Evolutionary conservation across 768 basidiomycete genomes (phyloP), one percentile per base, ranked within the genome.

Genomic region (Tephrocybe sp.): DNA sequence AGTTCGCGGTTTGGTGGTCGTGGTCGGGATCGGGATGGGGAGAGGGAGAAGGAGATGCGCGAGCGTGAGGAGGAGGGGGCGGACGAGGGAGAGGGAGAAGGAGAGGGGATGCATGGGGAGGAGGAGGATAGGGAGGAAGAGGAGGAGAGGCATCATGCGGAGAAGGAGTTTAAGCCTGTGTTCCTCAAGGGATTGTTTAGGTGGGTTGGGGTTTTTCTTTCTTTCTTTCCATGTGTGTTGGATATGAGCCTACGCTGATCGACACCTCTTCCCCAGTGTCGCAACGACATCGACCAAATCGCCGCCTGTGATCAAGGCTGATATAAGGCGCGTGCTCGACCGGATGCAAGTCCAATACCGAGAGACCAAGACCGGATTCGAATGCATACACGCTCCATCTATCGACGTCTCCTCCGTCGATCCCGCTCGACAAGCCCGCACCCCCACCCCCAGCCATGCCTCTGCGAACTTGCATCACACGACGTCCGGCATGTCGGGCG

Each of bases 121-220:
- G 26, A 26, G 26, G n/a, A n/a, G 58, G 59, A 34, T 72, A 67
- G n/a, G n/a, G n/a, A 41, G 54, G 74, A 79, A 39, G 77, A 78
- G 55, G 71, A 74, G 46, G 79, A 79, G 51, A 65, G 75, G n/a
- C 71, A 77, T 57, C 68, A 71, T 31, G 68, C 58, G 26, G 84
- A 85, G 58, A 85, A 84, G 68, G 88, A 91, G 51, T 87, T 92
- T 62, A 98, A 98, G 72, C 92, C 97, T 1, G 84, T 98, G 40
- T 96, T 92, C 70, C 71, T 98, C 62, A 99, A 98, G 70, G 97
- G 97, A 5, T 64, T 99, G 43, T 98, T 99, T 73, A 94, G 91
- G 86, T 91, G 54, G 57, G 77, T 70, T 48, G 47, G 43, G 33
- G 59, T 45, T 32, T 45, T 38, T 48, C 31, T 51, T 33, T 12